Evolutionary conservation across 202 grass and related monocot genomes (phyloP), one percentile per base, ranked within the genome.

Genomic region (Zizania palustris): DNA sequence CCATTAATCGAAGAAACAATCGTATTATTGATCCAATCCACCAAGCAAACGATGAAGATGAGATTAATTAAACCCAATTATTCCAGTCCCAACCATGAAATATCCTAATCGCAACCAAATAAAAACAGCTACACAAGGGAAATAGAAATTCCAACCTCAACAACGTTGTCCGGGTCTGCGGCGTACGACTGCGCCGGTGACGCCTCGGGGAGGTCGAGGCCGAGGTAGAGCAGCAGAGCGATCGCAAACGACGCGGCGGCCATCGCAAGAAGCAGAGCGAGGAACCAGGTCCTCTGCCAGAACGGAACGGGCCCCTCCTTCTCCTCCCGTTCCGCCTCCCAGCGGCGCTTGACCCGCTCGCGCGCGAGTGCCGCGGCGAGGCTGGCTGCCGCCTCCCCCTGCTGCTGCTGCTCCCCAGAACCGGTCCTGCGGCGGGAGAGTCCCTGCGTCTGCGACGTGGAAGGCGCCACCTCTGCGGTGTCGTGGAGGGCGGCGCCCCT

Each of bases 221-320:
- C 83, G 49, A 98, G 83, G 84, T 87, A 98, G 35, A 98, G 91
- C 40, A 95, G 82, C 58, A 92, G 5, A 9, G 95, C 83, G 43
- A 98, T 63, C 79, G 95, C 87, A 57, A 98, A 95, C 20, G 89
- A 94, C 42, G 76, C 82, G 42, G 85, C 65, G 5, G 89, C 89
- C 91, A 95, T 92, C 67, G 60, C 59, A 57, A 95, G 61, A 56
- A 98, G 91, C 79, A 92, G 80, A 15, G 38, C 70, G 18, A 95
- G 75, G 77, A 95, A 98, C 89, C 91, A 92, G 74, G 91, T 92
- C 37, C 60, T 87, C 67, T 90, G 95, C 95, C 95, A 98, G 88
- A 97, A 97, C 33, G 89, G 89, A 19, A 83, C 28, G 44, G 37
- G 37, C 18, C 37, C 55, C 71, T 63, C 38, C 55, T 65, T 61